Conservation (phyloP, 208 protist species). For the Trypanosoma rangeli region DNA sequence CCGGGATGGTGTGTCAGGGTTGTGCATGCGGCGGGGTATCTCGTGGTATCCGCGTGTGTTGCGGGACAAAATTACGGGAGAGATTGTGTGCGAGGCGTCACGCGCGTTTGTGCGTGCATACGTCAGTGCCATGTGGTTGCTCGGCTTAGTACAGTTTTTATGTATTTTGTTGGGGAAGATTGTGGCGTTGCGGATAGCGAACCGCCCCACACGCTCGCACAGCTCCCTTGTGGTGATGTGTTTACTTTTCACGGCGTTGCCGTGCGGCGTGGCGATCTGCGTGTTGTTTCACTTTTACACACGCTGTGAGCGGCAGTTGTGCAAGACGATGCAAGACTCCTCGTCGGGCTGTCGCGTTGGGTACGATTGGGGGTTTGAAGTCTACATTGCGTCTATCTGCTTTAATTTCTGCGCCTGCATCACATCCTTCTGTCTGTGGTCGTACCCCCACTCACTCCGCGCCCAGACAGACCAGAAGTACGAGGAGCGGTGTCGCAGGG, state of each 20-base stretch:
- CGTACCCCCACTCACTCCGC: slow-evolving; percentile 50
- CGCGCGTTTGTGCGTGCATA: slow-evolving; percentile 31
- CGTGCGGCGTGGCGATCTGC: slow-evolving; percentile 38
- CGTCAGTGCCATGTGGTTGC: slow-evolving; percentile 47
- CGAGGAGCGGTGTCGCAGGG: slow-evolving; percentile 14
- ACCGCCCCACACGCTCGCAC: slow-evolving; percentile 55
- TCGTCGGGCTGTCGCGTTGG: slow-evolving; percentile 22
- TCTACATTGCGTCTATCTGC: slow-evolving; percentile 51
- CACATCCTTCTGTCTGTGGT: slow-evolving; percentile 55
- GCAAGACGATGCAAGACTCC: slow-evolving; percentile 27
- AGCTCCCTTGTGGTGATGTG: slow-evolving; percentile 33
- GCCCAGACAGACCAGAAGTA: slow-evolving; percentile 30
- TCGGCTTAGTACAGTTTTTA: slow-evolving; percentile 47
- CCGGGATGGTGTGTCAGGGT: slow-evolving; percentile 21
- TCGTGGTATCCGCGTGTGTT: slow-evolving; percentile 31
- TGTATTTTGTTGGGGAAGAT: slow-evolving; percentile 33
- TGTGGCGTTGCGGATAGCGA: slow-evolving; percentile 33
- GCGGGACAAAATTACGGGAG: slow-evolving; percentile 31
- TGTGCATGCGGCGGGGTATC: slow-evolving; percentile 36
- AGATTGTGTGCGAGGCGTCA: slow-evolving; percentile 40
- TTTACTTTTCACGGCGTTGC: slow-evolving; percentile 30
- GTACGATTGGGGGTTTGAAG: slow-evolving; percentile 58
- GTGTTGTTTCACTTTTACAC: slow-evolving; percentile 63
- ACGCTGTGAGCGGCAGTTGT: slow-evolving; percentile 43
- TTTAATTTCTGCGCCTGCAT: slow-evolving; percentile 47